phyloP scores from a whole-genome alignment of 2,329 filamentous ascomycete genomes.

The Ceratocystis eucalypticola region DNA sequence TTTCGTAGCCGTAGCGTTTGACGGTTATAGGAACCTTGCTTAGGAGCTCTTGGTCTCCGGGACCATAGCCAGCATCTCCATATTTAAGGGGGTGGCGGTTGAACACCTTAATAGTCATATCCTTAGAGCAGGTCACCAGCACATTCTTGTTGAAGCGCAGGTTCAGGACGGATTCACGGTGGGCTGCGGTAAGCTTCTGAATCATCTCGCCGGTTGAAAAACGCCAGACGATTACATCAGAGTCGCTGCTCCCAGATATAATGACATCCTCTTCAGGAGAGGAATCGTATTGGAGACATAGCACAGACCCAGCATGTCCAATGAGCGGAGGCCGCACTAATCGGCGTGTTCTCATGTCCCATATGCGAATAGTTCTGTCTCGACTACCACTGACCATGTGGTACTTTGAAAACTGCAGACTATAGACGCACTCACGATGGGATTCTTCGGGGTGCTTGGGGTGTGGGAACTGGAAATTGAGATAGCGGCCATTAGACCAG shows the following conservation, averaged over 20 bases:
- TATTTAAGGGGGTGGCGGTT: slow-evolving; percentile 58
- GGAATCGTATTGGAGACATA: slow-evolving; percentile 91
- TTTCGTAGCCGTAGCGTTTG: slow-evolving; percentile 42
- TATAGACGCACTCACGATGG: slow-evolving; percentile 88
- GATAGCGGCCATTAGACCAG: slow-evolving; percentile 71
- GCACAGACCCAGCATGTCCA: slow-evolving; percentile 72
- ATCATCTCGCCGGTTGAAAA: slow-evolving; percentile 82
- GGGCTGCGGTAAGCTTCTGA: slow-evolving; percentile 61
- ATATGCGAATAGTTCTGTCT: slow-evolving; percentile 76
- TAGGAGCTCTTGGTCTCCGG: slow-evolving; percentile 25
- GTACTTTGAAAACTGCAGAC: slow-evolving; percentile 73
- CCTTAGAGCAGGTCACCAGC: slow-evolving; percentile 92
- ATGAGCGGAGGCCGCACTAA: slow-evolving; percentile 58
- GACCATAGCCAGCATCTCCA: slow-evolving; percentile 44
- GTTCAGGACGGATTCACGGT: slow-evolving; percentile 84
- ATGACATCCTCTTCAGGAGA: slow-evolving; percentile 77
- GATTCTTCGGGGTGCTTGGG: slow-evolving; percentile 67
- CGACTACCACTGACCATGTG: slow-evolving; percentile 88
- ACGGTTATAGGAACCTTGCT: slow-evolving; percentile 40
- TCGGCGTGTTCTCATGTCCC: slow-evolving; percentile 72
- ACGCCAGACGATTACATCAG: slow-evolving; percentile 76
- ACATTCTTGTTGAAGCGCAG: slow-evolving; percentile 84
- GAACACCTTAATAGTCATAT: slow-evolving; percentile 94
- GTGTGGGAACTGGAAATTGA: slow-evolving; percentile 82
- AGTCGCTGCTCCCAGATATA: slow-evolving; percentile 91